Conservation (phyloP, 768 basidiomycete genomes). For the Suillus cothurnatus region DNA sequence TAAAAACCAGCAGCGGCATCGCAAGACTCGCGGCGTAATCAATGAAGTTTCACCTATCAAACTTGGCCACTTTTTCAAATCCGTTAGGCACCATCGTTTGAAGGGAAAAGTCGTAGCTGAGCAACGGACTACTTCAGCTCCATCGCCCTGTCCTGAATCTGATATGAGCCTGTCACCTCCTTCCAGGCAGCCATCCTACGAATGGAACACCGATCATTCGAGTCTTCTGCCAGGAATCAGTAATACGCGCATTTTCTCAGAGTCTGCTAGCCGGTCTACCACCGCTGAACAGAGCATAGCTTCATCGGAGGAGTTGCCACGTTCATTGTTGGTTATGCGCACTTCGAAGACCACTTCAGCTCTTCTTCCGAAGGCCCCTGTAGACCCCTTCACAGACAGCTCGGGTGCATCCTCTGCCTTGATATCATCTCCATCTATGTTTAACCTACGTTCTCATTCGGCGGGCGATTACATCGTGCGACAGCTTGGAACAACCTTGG, state of each 20-base stretch:
- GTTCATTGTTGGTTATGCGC: background rate
- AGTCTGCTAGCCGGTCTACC: background rate
- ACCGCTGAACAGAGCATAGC: background rate
- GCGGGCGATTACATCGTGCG: constrained; percentile 1
- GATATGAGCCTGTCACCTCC: background rate
- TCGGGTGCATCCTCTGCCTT: background rate
- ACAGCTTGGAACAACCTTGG: background rate
- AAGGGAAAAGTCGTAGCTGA: background rate
- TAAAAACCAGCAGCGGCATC: background rate
- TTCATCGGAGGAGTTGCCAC: background rate
- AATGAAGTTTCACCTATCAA: background rate
- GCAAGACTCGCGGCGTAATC: background rate
- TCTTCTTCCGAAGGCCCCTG: background rate
- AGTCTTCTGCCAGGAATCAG: background rate
- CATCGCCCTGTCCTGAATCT: background rate
- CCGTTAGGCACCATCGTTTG: background rate
- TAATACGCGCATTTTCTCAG: background rate
- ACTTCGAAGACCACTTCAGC: background rate
- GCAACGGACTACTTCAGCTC: background rate
- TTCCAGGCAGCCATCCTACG: background rate
- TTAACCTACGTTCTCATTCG: background rate
- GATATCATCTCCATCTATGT: background rate
- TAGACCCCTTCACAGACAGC: background rate
- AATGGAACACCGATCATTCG: background rate
- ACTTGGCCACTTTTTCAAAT: background rate